phyloP scores from a whole-genome alignment of 768 basidiomycete genomes.

The Suillus clintonianus region DNA sequence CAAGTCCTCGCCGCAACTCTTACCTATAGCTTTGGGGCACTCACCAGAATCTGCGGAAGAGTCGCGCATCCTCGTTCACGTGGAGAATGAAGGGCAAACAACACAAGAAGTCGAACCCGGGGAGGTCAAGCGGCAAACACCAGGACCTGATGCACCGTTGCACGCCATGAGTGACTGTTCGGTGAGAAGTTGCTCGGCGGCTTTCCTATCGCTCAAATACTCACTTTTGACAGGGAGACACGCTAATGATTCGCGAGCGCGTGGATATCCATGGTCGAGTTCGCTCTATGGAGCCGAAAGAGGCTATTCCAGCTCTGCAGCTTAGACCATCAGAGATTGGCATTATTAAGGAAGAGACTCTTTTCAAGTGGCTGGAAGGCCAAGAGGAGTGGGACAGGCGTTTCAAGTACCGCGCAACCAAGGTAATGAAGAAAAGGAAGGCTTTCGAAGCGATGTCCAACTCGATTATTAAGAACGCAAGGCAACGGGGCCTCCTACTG shows the following conservation, averaged over 20 bases:
- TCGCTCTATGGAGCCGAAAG: conserved; percentile 63
- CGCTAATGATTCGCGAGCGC: conserved; percentile 70
- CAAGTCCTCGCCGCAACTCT: background rate
- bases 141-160: background rate
- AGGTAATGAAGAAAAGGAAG: conserved; percentile 43
- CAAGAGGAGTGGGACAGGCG: conserved; percentile 64
- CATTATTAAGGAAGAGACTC: conserved; percentile 72
- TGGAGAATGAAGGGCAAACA: conserved; percentile 29
- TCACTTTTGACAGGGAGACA: conserved; percentile 17
- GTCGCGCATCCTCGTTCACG: conserved; percentile 29
- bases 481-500: conserved; percentile 46
- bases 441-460: conserved; percentile 49
- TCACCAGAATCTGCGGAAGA: background rate
- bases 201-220: background rate
- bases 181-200: background rate
- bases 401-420: conserved; percentile 43
- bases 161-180: background rate
- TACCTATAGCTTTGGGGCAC: background rate
- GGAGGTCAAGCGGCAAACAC: conserved; percentile 3
- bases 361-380: conserved; percentile 63
- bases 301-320: conserved; percentile 53
- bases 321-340: conserved; percentile 62
- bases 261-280: conserved; percentile 61
- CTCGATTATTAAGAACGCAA: conserved; percentile 45
- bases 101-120: conserved; percentile 25